phyloP scores from a whole-genome alignment of 805 yeast genomes.

The Myxozyma geophila region DNA sequence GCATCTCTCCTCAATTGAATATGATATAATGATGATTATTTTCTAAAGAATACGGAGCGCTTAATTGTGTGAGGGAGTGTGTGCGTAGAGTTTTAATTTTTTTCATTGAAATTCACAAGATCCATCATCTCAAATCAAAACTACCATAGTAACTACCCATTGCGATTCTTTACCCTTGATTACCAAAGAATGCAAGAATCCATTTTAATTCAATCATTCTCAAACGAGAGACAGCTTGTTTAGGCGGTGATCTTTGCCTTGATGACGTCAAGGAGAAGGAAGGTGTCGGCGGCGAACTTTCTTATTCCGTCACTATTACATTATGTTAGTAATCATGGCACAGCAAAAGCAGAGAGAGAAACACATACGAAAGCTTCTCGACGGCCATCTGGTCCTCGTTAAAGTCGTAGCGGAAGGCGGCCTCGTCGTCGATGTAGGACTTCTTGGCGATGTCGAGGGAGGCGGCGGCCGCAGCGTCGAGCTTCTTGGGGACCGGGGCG shows the following conservation, averaged over 20 bases:
- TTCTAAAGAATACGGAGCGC: too few relatives aligned
- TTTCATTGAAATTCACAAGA: too few relatives aligned
- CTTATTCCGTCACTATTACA: conserved; percentile 83
- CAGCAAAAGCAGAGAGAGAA: not conserved
- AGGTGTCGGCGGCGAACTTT: conserved; percentile 92
- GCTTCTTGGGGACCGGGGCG: conserved; percentile 78
- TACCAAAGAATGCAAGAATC: too few relatives aligned
- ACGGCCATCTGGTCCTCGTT: conserved; percentile 99
- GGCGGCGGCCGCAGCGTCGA: conserved; percentile 69
- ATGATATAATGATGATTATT: too few relatives aligned
- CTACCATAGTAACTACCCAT: too few relatives aligned
- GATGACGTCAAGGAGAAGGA: conserved; percentile 55
- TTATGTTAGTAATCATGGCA: not conserved
- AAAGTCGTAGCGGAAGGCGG: conserved; percentile 84
- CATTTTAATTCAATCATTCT: too few relatives aligned
- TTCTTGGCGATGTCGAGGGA: conserved; percentile 67
- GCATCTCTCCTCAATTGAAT: too few relatives aligned
- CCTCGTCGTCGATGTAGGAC: conserved; percentile 80
- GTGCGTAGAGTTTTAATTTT: too few relatives aligned
- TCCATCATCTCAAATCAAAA: too few relatives aligned
- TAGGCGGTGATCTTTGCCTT: conserved; percentile 34
- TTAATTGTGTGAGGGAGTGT: too few relatives aligned
- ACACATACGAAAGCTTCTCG: conserved; percentile 72
- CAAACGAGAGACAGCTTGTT: not conserved
- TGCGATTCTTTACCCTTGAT: too few relatives aligned